Conservation (phyloP, 2,329 filamentous ascomycete genomes). For the Hymenoscyphus occultus region DNA sequence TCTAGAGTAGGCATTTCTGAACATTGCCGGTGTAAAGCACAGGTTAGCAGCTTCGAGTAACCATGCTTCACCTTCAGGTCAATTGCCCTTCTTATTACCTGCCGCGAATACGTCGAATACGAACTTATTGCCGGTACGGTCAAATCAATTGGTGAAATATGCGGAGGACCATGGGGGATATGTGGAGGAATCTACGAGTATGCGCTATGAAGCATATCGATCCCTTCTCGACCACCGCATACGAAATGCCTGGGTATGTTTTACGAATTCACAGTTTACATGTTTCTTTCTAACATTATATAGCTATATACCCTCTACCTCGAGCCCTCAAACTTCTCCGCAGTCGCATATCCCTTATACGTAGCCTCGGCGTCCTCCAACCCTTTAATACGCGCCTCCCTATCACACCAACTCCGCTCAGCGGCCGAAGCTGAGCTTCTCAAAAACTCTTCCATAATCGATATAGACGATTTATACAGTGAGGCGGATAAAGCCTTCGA, state of each 20-base stretch:
- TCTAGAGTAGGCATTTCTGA: slow-evolving; percentile 68
- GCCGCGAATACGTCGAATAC: slow-evolving; percentile 31
- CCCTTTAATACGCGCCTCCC: slow-evolving; percentile 57
- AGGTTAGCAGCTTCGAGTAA: slow-evolving; percentile 73
- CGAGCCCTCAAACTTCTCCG: slow-evolving; percentile 58
- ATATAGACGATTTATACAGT: slow-evolving; percentile 54
- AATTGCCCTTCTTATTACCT: slow-evolving; percentile 83
- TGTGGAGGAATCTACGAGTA: slow-evolving; percentile 48
- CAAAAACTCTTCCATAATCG: slow-evolving; percentile 57
- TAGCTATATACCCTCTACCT: slow-evolving; percentile 82
- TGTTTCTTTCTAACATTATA: slow-evolving; percentile 8
- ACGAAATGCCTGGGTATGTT: slow-evolving; percentile 77
- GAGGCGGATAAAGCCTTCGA: slow-evolving; percentile 61
- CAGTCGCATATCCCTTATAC: slow-evolving; percentile 70
- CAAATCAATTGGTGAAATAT: slow-evolving; percentile 69
- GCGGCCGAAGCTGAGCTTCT: slow-evolving; percentile 75
- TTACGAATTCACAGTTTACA: neutral
- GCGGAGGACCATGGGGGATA: slow-evolving; percentile 49
- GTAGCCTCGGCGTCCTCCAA: slow-evolving; percentile 63
- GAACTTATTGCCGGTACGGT: slow-evolving; percentile 50
- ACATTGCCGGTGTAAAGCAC: slow-evolving; percentile 69
- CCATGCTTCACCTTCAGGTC: slow-evolving; percentile 85
- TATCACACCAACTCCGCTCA: slow-evolving; percentile 63
- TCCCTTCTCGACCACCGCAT: slow-evolving; percentile 74
- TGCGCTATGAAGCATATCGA: slow-evolving; percentile 65